Evolutionary conservation across 163 green algal genomes (phyloP).

Genomic region (Volvox carteri): DNA sequence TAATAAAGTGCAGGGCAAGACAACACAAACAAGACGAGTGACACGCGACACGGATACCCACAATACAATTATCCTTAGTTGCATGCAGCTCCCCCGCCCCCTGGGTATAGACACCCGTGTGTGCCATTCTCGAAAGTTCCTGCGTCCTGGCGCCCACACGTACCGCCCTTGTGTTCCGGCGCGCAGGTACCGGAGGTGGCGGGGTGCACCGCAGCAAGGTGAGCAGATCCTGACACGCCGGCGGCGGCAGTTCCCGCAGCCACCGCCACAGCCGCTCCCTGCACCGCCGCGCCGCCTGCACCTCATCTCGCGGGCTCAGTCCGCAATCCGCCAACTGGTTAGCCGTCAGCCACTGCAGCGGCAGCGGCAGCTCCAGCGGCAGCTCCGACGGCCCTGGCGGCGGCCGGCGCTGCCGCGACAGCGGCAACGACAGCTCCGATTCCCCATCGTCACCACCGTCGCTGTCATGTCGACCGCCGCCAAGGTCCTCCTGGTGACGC

Average conservation of each 20-base stretch:
- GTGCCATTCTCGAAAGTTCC: too few relatives aligned
- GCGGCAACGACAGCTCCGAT: background rate
- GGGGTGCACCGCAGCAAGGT: constrained; percentile 26
- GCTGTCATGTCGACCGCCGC: too few relatives aligned
- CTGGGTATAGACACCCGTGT: too few relatives aligned
- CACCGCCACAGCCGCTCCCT: background rate
- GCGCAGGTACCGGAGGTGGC: too few relatives aligned
- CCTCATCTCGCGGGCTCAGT: background rate
- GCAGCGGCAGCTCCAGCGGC: constrained; percentile 15
- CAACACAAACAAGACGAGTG: too few relatives aligned
- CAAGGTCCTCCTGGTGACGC: too few relatives aligned
- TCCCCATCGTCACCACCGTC: background rate
- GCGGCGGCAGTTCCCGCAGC: constrained; percentile 16
- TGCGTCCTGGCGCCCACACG: too few relatives aligned
- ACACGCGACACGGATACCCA: too few relatives aligned
- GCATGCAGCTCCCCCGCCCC: too few relatives aligned
- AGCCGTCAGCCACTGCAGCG: constrained; percentile 36
- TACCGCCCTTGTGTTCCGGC: too few relatives aligned
- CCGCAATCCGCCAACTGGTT: constrained; percentile 21
- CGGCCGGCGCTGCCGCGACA: background rate
- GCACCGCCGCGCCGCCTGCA: background rate
- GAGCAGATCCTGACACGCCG: constrained; percentile 28
- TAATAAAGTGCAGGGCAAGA: too few relatives aligned
- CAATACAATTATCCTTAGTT: too few relatives aligned
- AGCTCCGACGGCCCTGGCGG: constrained; percentile 1